Percentiles rank a stretch among this genome's conserved stretches.
Conservation (phyloP, 1,139 yeast species). For the Nakaseomyces kungkrabaensis region DNA sequence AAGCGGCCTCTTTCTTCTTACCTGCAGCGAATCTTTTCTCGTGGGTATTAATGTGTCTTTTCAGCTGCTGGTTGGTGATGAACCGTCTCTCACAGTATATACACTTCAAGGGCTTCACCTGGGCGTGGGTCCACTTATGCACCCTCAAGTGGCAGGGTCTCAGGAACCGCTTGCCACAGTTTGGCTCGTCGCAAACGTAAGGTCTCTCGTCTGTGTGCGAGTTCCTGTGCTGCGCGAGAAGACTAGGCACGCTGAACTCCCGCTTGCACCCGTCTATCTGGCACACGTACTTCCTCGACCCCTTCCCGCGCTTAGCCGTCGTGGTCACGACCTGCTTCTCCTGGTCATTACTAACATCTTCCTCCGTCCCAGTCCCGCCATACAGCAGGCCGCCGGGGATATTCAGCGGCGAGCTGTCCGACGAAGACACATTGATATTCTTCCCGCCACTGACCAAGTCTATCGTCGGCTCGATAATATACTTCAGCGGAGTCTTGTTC, state of each 20-base stretch:
- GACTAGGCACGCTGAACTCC: constrained; percentile 41
- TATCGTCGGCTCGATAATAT: constrained; percentile 2
- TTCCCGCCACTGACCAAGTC: not conserved
- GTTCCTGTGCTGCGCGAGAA: constrained; percentile 55
- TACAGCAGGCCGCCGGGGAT: too few relatives aligned
- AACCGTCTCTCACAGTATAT: constrained; percentile 53
- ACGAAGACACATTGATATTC: not conserved
- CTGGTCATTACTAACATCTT: not conserved
- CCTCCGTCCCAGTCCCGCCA: too few relatives aligned
- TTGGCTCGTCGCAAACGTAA: constrained; percentile 55
- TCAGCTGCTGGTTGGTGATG: constrained; percentile 63
- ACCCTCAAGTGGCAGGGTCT: constrained; percentile 56
- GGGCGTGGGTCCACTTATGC: constrained; percentile 56
- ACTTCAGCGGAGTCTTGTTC: constrained; percentile 2
- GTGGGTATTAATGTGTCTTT: constrained; percentile 67
- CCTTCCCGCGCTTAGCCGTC: not conserved
- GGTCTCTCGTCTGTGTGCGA: constrained; percentile 80
- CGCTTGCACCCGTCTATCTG: constrained; percentile 33
- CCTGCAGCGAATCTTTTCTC: constrained; percentile 10
- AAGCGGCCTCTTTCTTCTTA: constrained; percentile 3
- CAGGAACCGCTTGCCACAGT: constrained; percentile 66
- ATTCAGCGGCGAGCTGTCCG: not conserved
- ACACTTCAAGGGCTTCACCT: constrained; percentile 54
- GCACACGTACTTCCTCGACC: constrained; percentile 34
- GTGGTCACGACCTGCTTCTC: not conserved